Evolutionary conservation across 2,329 filamentous ascomycete genomes (phyloP).

Genomic region (Paracoccidioides brasiliensis): DNA sequence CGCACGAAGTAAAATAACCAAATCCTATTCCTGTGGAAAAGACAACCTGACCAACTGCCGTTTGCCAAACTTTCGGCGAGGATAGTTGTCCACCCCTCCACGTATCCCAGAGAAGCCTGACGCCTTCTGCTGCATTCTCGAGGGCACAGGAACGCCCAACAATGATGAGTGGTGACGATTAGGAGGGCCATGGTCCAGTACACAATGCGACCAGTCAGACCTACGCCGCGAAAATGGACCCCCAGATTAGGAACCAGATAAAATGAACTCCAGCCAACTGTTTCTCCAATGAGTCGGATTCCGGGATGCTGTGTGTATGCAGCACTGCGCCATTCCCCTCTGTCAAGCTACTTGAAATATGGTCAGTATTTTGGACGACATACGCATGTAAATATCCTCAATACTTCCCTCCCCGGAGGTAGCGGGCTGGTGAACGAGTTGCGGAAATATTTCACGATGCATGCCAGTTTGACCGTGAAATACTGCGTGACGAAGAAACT

Average conservation of each 20-base stretch:
- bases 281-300: constrained; percentile 40
- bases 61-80: constrained; percentile 44
- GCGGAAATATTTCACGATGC: constrained; percentile 48
- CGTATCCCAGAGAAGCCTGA: constrained; percentile 37
- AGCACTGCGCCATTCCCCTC: constrained; percentile 28
- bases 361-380: constrained; percentile 38
- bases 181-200: constrained; percentile 51
- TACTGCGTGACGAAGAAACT: constrained; percentile 45
- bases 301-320: constrained; percentile 38
- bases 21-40: constrained; percentile 48
- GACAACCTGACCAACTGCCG: constrained; percentile 48
- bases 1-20: constrained; percentile 47
- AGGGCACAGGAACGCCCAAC: constrained; percentile 43
- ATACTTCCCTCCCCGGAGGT: constrained; percentile 39
- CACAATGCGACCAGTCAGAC: constrained; percentile 45
- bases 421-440: constrained; percentile 43
- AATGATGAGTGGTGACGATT: constrained; percentile 45
- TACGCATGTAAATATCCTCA: constrained; percentile 41
- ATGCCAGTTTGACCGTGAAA: constrained; percentile 44
- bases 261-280: constrained; percentile 47
- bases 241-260: constrained; percentile 47
- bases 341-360: constrained; percentile 28
- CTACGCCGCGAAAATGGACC: constrained; percentile 48
- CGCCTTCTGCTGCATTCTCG: constrained; percentile 40
- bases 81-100: constrained; percentile 40